Base-by-base conservation (phyloP, 108 stramenopile species). In the Conticribra weissflogii region DNA sequence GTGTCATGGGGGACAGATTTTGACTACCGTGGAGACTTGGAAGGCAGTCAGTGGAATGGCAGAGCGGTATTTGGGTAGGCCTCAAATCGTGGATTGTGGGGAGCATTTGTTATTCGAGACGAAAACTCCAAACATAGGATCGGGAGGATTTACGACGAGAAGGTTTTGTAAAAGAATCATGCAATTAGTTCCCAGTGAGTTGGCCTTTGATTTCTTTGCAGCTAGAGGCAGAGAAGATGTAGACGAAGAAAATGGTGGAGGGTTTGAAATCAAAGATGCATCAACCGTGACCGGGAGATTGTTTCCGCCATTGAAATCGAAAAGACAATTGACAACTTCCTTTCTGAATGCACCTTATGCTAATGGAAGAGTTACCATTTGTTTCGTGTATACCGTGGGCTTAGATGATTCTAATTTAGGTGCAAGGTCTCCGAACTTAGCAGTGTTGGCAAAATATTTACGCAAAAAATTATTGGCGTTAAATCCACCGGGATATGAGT, bases 1-100 rank as follows among this genome's bases (percentile, higher is more conserved):
- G 59, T 63, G 68, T 55, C 68, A 75, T 30, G 79, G 79, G 18
- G 79, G 79, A 22, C 79, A 80, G 59, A 80, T 80, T 21, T 49
- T 79, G 56, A 74, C 58, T 1, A 79, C 78, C 1, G 52, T 72
- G 24, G 78, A 79, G 28, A 61, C 72, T 3, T 79, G 71, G 71
- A 66, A 57, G 44, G 55, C 71, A 24, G 77, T 57, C 0, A 31
- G 55, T 34, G 71, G 64, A 17, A 59, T 66, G 64, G 57, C 63
- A 15, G 57, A 74, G 22, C 25, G 64, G 31, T 69, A 69, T 51
- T 47, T 78, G 8, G 71, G 64, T 19, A 31, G 51, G 1, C 77
- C 77, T 31, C 77, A 78, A 66, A 46, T 73, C 19, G 3, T 78
- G 19, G 77, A 78, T 73, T 59, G 53, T 45, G 77, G 77, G 19